Base-by-base conservation (phyloP, 225 moss, liverwort and hornwort genomes). In the Bryoerythrophyllum caledonicum region DNA sequence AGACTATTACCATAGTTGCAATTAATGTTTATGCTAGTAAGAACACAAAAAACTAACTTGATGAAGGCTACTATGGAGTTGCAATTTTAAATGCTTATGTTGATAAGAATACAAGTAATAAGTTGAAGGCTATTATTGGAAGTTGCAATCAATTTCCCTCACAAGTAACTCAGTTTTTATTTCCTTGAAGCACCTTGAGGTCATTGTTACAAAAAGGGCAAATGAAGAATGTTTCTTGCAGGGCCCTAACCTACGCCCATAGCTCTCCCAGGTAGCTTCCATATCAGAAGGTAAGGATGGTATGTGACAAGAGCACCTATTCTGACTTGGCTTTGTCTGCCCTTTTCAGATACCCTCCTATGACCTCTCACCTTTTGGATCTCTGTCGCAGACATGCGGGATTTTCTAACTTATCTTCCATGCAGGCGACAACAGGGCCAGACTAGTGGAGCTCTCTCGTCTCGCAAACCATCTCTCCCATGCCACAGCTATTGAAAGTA, bases 261-360 rank as follows among this genome's bases (percentile, higher is more conserved):
- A 27, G 71, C 58, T 43, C 58, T 26, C 40, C 12, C 7, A 20
- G 20, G 0, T 21, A 21, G 57, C 35, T 11, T 63, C 38, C 59
- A 11, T 16, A 23, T 35, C 63, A 51, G 63, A 52, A 24, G 74
- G 37, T 38, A 48, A 51, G 62, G 17, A 21, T 63, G 58, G 64
- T 17, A 69, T 54, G 32, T 4, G 34, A 48, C 28, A 41, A 76
- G 40, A 66, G 60, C 7, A 19, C 66, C n/a, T 11, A 30, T 43
- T 66, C 26, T 60, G 60, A 81, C 72, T 52, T 63, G 72, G n/a
- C n/a, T 7, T 20, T 72, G 30, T 13, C 11, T 53, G 19, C 52
- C 52, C 63, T 25, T 63, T 63, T 37, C 24, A 35, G 51, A 17
- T 73, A 73, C 25, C 73, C 63, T 35, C 16, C 73, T 53, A 53